phyloP scores from a whole-genome alignment of 768 basidiomycete species.

The Tricholoma furcatifolium region DNA sequence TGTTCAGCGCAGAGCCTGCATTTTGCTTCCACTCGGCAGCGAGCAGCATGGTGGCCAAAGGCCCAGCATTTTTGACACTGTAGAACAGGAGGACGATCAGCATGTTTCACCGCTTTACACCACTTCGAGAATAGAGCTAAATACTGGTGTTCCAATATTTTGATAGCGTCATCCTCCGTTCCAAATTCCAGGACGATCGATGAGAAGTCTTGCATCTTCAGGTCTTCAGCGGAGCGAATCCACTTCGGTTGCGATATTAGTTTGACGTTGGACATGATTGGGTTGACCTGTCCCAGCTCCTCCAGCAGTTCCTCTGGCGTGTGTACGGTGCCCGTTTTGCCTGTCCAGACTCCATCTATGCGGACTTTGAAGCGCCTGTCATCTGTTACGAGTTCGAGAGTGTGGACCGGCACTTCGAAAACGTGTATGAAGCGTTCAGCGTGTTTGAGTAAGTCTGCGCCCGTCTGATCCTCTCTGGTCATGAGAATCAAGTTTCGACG shows the following conservation, averaged over 20 bases:
- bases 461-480: slow-evolving; percentile 16
- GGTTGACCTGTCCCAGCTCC: neutral
- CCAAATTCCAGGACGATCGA: too few species aligned
- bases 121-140: too few species aligned
- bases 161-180: neutral
- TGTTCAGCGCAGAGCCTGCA: neutral
- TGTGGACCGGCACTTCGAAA: slow-evolving; percentile 4
- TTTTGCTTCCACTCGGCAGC: too few species aligned
- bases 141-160: too few species aligned
- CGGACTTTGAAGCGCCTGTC: slow-evolving; percentile 16
- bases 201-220: too few species aligned
- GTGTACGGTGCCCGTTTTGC: too few species aligned
- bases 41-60: too few species aligned
- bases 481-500: slow-evolving; percentile 17
- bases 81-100: too few species aligned
- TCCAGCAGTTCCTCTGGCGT: too few species aligned
- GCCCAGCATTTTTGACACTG: too few species aligned
- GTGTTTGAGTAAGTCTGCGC: slow-evolving; percentile 13
- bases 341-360: too few species aligned
- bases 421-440: slow-evolving; percentile 6
- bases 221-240: too few species aligned
- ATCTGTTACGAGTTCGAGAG: slow-evolving; percentile 10
- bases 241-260: neutral
- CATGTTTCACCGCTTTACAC: neutral
- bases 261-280: slow-evolving; percentile 2